phyloP scores from a whole-genome alignment of 169 alveolate genomes.

The Eimeria falciformis region DNA sequence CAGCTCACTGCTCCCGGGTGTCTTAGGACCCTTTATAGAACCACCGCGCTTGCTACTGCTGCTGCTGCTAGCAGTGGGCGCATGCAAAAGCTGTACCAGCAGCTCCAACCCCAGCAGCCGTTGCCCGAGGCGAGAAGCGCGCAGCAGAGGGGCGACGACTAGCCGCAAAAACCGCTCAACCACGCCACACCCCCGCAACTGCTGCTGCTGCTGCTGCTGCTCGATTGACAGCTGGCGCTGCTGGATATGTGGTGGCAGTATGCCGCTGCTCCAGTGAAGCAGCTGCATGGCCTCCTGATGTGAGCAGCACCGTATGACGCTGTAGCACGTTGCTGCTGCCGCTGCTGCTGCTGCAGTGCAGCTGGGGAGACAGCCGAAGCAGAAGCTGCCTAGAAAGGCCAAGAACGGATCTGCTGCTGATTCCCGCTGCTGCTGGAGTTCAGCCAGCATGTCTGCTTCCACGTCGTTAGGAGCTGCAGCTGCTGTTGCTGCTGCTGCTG shows the following conservation, averaged over 20 bases:
- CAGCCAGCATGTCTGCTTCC: constrained; percentile 15
- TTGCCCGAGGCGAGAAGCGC: constrained; percentile 32
- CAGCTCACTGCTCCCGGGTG: neutral
- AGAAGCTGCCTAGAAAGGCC: constrained; percentile 16
- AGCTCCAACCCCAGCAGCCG: constrained; percentile 69
- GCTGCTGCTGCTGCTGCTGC: constrained; percentile 39
- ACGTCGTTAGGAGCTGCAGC: constrained; percentile 23
- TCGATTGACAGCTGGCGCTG: neutral
- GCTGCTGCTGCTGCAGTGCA: constrained; percentile 69
- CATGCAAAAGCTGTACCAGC: constrained; percentile 63
- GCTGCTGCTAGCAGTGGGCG: constrained; percentile 28
- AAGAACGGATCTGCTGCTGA: constrained; percentile 2
- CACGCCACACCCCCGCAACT: constrained; percentile 6
- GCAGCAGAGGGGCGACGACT: constrained; percentile 46
- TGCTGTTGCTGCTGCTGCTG: constrained; percentile 33
- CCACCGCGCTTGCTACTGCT: neutral
- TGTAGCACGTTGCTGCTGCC: constrained; percentile 35
- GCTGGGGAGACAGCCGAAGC: constrained; percentile 62
- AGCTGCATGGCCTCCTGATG: constrained; percentile 44
- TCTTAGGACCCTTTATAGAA: neutral
- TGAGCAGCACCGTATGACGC: constrained; percentile 11
- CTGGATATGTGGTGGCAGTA: neutral
- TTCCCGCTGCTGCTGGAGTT: constrained; percentile 69
- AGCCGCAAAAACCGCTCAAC: constrained; percentile 34
- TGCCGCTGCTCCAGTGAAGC: constrained; percentile 9